phyloP scores from a whole-genome alignment of 2,329 filamentous ascomycete genomes.

The Penicillium sp. region DNA sequence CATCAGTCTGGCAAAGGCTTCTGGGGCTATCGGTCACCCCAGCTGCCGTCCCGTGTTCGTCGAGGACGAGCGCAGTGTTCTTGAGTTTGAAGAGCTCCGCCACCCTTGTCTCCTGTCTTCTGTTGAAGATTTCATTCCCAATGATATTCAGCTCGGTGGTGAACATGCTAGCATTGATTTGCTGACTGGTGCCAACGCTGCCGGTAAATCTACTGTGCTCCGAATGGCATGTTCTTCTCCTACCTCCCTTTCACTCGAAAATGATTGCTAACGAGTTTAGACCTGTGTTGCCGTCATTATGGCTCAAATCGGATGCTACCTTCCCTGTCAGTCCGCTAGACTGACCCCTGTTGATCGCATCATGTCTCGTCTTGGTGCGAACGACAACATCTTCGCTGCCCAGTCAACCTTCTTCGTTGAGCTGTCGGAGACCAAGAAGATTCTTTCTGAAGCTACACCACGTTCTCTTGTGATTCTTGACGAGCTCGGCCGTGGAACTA shows the following conservation, averaged over 20 bases:
- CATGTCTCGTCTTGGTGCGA: slow-evolving; percentile 96
- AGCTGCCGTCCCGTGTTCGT: slow-evolving; percentile 88
- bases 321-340: slow-evolving; percentile 78
- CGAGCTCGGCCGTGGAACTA: slow-evolving; percentile 91
- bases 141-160: slow-evolving; percentile 86
- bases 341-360: slow-evolving; percentile 94
- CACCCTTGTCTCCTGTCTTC: slow-evolving; percentile 93
- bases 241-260: not conserved
- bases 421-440: slow-evolving; percentile 96
- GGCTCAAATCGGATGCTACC: slow-evolving; percentile 92
- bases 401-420: slow-evolving; percentile 99
- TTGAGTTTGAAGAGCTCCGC: slow-evolving; percentile 90
- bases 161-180: slow-evolving; percentile 80
- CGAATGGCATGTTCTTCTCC: slow-evolving; percentile 71
- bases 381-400: slow-evolving; percentile 98
- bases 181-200: slow-evolving; percentile 93
- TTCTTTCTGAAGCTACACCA: slow-evolving; percentile 88
- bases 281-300: slow-evolving; percentile 96
- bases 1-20: slow-evolving; percentile 88
- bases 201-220: slow-evolving; percentile 93
- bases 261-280: slow-evolving; percentile 47
- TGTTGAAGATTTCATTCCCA: slow-evolving; percentile 93
- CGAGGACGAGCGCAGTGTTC: slow-evolving; percentile 76
- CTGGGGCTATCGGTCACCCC: slow-evolving; percentile 77
- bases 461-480: slow-evolving; percentile 95